Base-by-base conservation (phyloP, 257 asterid genomes). In the Scutellaria barbata region DNA sequence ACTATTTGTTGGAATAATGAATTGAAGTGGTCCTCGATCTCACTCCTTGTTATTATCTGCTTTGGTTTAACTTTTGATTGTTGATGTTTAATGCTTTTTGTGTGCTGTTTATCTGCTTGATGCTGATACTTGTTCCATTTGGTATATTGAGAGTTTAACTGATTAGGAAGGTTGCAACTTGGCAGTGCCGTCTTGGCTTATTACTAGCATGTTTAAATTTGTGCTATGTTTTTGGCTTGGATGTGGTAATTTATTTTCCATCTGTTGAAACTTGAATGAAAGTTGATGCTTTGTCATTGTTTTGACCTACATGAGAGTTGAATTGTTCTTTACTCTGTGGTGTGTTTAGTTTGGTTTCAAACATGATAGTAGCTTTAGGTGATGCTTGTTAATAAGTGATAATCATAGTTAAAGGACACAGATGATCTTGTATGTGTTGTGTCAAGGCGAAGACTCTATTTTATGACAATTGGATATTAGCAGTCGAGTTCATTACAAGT, bases 1-100 rank as follows among this genome's bases (percentile, higher is more conserved):
- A 30, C 57, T 55, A 65, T 68, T 67, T 66, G 47, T 63, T 69
- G 62, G 55, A 63, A 76, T 73, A 68, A 80, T 50, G 60, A 59
- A 39, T 64, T 58, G 77, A 74, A 63, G 77, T 69, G 50, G 35
- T 68, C 39, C 66, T 63, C 64, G 73, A 43, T 54, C 72, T 62
- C 63, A 43, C 17, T 50, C 12, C 30, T 76, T 51, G 47, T 51
- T 70, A 20, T 63, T 25, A 14, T n/a, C 33, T 59, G 61, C 55
- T 46, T 30, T 48, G 7, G 72, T 72, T n/a, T 45, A 56, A 10
- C 57, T 18, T 37, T 11, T 30, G 30, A 33, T 67, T 3, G 14
- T 71, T 41, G 35, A 53, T 54, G 48, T 20, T 53, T 46, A 51
- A 40, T 72, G 43, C 73, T 63, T 13, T 37, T 22, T 35, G 14